A percentile compares a stretch with the other conserved stretches of the same genome.
Conservation (phyloP, 2,329 filamentous ascomycete species). For the Exophiala oligosperma region DNA sequence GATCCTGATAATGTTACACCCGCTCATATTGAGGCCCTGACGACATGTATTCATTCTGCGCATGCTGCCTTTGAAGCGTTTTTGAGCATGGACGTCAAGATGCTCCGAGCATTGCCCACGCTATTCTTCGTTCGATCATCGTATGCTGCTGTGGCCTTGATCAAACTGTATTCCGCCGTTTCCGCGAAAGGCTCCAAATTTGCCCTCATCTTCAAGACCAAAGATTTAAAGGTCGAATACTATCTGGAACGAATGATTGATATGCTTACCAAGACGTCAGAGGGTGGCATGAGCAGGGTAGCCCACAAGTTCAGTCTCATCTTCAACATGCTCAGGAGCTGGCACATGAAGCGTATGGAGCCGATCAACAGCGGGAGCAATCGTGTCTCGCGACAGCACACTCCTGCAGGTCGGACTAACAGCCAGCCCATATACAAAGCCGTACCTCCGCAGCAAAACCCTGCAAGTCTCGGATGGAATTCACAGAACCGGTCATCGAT, state of each 20-base stretch:
- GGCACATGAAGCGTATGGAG: constrained; percentile 56
- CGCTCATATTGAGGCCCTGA: constrained; percentile 66
- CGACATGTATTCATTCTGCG: constrained; percentile 65
- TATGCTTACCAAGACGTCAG: constrained; percentile 65
- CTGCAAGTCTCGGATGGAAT: constrained; percentile 16
- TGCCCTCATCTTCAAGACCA: constrained; percentile 67
- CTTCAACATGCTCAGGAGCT: constrained; percentile 67
- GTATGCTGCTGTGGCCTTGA: constrained; percentile 69
- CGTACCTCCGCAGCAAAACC: constrained; percentile 22
- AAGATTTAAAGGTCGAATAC: constrained; percentile 64
- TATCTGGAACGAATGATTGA: constrained; percentile 71
- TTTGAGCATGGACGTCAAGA: constrained; percentile 58
- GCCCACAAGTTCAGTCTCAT: constrained; percentile 71
- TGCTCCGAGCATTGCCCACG: constrained; percentile 66
- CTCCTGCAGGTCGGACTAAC: constrained; percentile 13
- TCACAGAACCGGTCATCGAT: constrained; percentile 14
- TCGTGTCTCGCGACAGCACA: constrained; percentile 20
- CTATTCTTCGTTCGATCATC: constrained; percentile 71
- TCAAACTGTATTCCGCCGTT: constrained; percentile 72
- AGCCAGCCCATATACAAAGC: constrained; percentile 12
- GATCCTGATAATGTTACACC: constrained; percentile 46
- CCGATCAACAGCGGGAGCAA: constrained; percentile 18
- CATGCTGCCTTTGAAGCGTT: constrained; percentile 68
- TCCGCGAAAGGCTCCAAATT: constrained; percentile 65
- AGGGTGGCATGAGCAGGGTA: constrained; percentile 63